Evolutionary conservation across 2,329 filamentous ascomycete species (phyloP).

Genomic region (Neofusicoccum cordaticola): DNA sequence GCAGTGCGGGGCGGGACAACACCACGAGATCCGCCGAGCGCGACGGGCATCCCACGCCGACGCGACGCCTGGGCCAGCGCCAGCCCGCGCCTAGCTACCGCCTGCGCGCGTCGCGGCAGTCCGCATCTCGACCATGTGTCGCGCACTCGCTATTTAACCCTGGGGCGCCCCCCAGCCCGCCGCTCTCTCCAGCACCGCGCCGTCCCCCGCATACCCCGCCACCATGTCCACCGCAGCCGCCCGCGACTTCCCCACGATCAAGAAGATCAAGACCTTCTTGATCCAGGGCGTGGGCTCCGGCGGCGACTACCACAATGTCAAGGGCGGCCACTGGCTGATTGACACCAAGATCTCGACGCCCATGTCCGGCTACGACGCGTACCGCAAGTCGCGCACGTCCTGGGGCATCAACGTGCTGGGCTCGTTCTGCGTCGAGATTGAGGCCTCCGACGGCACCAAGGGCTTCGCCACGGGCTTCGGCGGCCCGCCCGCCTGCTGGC

Average conservation of each 20-base stretch:
- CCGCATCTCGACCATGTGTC: not conserved
- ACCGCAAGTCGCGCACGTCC: slow-evolving; percentile 80
- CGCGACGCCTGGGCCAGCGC: not conserved
- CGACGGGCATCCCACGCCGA: not conserved
- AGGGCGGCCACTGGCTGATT: slow-evolving; percentile 72
- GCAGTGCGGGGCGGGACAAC: not conserved
- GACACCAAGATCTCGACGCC: slow-evolving; percentile 91
- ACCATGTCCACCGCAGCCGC: slow-evolving; percentile 30
- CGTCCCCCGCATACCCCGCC: slow-evolving; percentile 13
- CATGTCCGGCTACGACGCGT: slow-evolving; percentile 85
- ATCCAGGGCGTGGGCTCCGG: slow-evolving; percentile 64
- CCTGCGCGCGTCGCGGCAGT: not conserved
- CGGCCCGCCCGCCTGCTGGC: slow-evolving; percentile 89
- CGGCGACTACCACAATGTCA: slow-evolving; percentile 90
- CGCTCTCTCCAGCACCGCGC: not conserved
- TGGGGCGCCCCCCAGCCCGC: not conserved
- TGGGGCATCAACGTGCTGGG: slow-evolving; percentile 96
- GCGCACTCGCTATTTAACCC: not conserved
- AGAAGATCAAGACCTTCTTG: slow-evolving; percentile 69
- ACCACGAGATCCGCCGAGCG: slow-evolving; percentile 9
- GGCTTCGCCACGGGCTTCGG: slow-evolving; percentile 94
- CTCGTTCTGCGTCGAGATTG: slow-evolving; percentile 87
- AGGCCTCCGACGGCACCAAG: slow-evolving; percentile 85
- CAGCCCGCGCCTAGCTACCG: not conserved
- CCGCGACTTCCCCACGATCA: slow-evolving; percentile 70